These are phyloP conservation scores for Metarhizium anisopliae DNA, from an alignment of 2,329 filamentous ascomycete species.

Conservation along the genomic window DNA sequence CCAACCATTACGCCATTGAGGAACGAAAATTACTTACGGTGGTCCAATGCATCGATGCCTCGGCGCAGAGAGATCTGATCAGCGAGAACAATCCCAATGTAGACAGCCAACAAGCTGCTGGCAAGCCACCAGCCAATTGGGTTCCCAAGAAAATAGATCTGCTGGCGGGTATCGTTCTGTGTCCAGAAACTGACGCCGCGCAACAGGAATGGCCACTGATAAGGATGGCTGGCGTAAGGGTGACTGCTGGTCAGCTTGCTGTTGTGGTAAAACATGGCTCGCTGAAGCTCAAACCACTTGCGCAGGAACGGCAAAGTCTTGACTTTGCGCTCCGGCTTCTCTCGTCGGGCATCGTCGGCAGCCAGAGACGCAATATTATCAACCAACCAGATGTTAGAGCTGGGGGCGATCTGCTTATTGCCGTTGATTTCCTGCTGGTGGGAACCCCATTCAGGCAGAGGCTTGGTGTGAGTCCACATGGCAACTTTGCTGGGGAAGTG, in stretches of 20 bases:
- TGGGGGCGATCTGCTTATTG: conserved; percentile 87
- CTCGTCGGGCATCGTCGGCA: conserved; percentile 60
- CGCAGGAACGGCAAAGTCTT: conserved; percentile 80
- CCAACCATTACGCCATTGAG: background rate
- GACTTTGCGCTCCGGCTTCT: conserved; percentile 67
- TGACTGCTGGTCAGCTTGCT: conserved; percentile 95
- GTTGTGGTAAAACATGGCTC: conserved; percentile 99
- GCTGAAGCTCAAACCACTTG: conserved; percentile 94
- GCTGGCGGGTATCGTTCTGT: conserved; percentile 84
- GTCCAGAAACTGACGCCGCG: conserved; percentile 99
- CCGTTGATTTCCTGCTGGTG: conserved; percentile 99
- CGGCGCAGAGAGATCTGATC: conserved; percentile 91
- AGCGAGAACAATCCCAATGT: conserved; percentile 81
- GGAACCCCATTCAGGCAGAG: conserved; percentile 94
- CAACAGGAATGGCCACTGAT: conserved; percentile 96
- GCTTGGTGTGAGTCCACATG: conserved; percentile 96
- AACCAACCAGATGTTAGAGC: conserved; percentile 89
- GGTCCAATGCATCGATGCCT: conserved; percentile 86
- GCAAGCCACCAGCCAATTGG: conserved; percentile 96
- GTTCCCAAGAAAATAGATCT: conserved; percentile 98
- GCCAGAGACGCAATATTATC: conserved; percentile 82
- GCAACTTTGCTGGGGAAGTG: conserved; percentile 93
- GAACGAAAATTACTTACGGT: conserved; percentile 55
- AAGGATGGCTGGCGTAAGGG: conserved; percentile 88
- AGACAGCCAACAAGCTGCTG: conserved; percentile 86